Base-by-base conservation (phyloP, 2,329 filamentous ascomycete species). In the Grosmannia clavigera region DNA sequence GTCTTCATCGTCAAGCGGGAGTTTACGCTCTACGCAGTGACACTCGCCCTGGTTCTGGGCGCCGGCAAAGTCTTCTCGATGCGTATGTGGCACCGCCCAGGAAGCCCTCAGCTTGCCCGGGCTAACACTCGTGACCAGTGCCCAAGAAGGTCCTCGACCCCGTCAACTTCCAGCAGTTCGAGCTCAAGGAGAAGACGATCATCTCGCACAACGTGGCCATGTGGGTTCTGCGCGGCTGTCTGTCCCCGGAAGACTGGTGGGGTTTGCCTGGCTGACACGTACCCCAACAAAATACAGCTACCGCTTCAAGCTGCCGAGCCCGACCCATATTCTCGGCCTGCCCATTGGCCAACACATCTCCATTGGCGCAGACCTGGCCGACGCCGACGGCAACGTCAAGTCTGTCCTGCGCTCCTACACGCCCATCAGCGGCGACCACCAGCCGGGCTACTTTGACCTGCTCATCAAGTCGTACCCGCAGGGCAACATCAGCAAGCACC, bases 281-380 rank as follows among this genome's bases (percentile, higher is more conserved):
- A 33, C 63, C 66, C 58, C 48, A 4, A 31, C 29, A 4, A 31
- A 50, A 22, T n/a, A 59, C 63, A 90, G 87, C 78, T 99, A 97
- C 81, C 91, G 94, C 70, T 96, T 97, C 78, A 81, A 82, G 65
- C 88, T 99, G 50, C 92, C 92, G 61, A 80, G 80, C 58, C 77
- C 85, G 50, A 86, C 79, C 68, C 83, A 88, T 66, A 90, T 96
- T 72, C 89, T 97, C 69, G 94, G 94, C 70, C 88, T 97, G 52
- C 92, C 94, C 66, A 97, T 97, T 77, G 94, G 94, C 71, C 94
- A 99, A 78, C 94, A 99, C 80, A 96, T 99, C 76, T 96, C 92
- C 64, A 90, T 99, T 71, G 90, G 88, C 66, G 92, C 91, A 60
- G 83, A 81, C 60, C 83, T 91, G 63, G 68, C 74, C 52, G 82